A percentile compares a stretch with the other conserved stretches of the same genome.
Conservation (phyloP, 2,329 filamentous ascomycete genomes). For the Penicillium palitans region DNA sequence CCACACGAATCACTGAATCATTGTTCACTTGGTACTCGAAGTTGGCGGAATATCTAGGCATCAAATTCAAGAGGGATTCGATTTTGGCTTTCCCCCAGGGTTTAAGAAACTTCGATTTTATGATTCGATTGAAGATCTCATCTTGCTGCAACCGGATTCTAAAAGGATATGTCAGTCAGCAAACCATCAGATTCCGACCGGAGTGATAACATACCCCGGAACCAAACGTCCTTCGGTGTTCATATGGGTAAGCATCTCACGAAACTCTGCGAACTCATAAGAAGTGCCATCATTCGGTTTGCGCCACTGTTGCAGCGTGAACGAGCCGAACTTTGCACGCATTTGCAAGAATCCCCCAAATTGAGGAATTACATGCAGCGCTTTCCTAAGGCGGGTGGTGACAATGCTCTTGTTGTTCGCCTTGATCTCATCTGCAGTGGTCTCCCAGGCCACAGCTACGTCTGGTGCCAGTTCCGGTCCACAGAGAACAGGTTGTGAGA, state of each 20-base stretch:
- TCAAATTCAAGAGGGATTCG: slow-evolving; percentile 24
- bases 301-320: slow-evolving; percentile 42
- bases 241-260: slow-evolving; percentile 39
- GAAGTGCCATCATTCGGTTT: slow-evolving; percentile 28
- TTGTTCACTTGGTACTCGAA: slow-evolving; percentile 41
- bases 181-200: neutral
- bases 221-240: slow-evolving; percentile 41
- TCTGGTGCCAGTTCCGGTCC: slow-evolving; percentile 9
- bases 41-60: slow-evolving; percentile 41
- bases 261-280: slow-evolving; percentile 42
- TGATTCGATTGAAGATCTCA: slow-evolving; percentile 33
- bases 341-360: slow-evolving; percentile 41
- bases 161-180: neutral
- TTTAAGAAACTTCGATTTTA: slow-evolving; percentile 31
- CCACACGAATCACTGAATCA: slow-evolving; percentile 38
- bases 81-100: slow-evolving; percentile 23
- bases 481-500: slow-evolving; percentile 25
- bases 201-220: slow-evolving; percentile 34
- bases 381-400: slow-evolving; percentile 17
- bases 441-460: neutral
- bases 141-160: slow-evolving; percentile 29
- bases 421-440: neutral
- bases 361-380: slow-evolving; percentile 20
- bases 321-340: slow-evolving; percentile 45
- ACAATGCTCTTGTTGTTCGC: slow-evolving; percentile 3